These are phyloP conservation scores for Euclidium syriacum DNA, from an alignment of 345 rosid genomes.

Conservation along the genomic window DNA sequence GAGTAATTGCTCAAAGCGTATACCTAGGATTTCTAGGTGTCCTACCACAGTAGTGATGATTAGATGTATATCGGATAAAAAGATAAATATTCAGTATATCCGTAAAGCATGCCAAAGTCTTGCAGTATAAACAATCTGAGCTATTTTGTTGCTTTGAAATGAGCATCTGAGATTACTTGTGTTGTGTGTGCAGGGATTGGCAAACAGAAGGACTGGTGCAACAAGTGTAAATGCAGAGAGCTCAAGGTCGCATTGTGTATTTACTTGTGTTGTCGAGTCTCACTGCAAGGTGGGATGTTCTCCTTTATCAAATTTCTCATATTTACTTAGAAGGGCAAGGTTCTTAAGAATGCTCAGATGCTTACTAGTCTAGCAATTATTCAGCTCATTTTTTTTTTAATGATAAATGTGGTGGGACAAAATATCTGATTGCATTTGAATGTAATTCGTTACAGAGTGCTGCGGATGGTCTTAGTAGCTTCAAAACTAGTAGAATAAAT, in stretches of 20 bases:
- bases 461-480: slow-evolving; percentile 69
- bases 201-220: slow-evolving; percentile 79
- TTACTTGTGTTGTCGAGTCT: slow-evolving; percentile 80
- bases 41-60: too few relatives aligned
- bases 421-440: neutral
- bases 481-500: slow-evolving; percentile 83
- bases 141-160: neutral
- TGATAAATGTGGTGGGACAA: neutral
- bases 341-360: neutral
- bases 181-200: slow-evolving; percentile 61
- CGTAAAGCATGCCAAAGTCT: neutral
- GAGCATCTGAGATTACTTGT: neutral
- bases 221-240: slow-evolving; percentile 89
- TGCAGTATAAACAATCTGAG: too few relatives aligned
- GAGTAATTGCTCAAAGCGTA: neutral
- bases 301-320: neutral
- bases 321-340: neutral
- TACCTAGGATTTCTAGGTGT: neutral
- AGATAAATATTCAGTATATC: neutral
- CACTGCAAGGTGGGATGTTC: slow-evolving; percentile 61
- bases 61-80: too few relatives aligned
- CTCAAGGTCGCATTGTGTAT: slow-evolving; percentile 86
- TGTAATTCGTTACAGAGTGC: slow-evolving; percentile 41
- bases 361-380: neutral
- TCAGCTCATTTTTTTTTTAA: neutral